Evolutionary conservation across 163 green algal species (phyloP), one percentile per base, ranked within the genome.

Genomic region (Coccomyxa subellipsoidea): DNA sequence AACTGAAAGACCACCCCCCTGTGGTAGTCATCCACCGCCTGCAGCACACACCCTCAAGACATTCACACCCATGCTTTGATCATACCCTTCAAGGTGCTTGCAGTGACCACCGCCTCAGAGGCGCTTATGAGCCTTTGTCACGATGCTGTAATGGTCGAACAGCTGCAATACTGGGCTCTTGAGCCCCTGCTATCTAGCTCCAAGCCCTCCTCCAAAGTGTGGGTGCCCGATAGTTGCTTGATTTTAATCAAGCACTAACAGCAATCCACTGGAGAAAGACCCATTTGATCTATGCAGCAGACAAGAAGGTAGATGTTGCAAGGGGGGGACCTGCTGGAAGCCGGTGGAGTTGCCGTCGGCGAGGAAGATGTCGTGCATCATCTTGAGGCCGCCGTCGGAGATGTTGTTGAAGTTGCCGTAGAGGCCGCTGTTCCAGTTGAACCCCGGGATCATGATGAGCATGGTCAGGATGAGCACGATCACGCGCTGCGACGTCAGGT

Each of bases 391-490:
- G 4, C 83, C 88, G 7, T 88, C 66, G n/a, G 89, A 87, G 37
- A 94, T 81, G 54, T 73, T 38, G 0, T 88, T 77, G 23, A 84
- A 79, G 5, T 83, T 81, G 23, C 92, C 93, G 80, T 92, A 96
- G 76, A 94, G 87, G 18, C 91, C 92, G 38, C 85, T 87, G 38
- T 88, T 81, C 6, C 92, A 79, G 38, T 97, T 91, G 76, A 98
- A 97, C n/a, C 91, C 80, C 0, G 95, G 95, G 5, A 98, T 88
- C 35, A 96, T 82, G 78, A 98, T 90, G 38, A 98, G 89, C 86
- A 97, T 94, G 38, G 92, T 77, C 54, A 98, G 90, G 21, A 98
- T 89, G 36, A 91, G 76, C 40, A 92, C 76, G 36, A 93, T 85
- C 38, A 95, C 92, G 32, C 91, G 88, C 31, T 85, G 81, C 32